These are phyloP conservation scores for Scedosporium aurantiacum DNA, from an alignment of 2,329 filamentous ascomycete species.

Conservation along the genomic window DNA sequence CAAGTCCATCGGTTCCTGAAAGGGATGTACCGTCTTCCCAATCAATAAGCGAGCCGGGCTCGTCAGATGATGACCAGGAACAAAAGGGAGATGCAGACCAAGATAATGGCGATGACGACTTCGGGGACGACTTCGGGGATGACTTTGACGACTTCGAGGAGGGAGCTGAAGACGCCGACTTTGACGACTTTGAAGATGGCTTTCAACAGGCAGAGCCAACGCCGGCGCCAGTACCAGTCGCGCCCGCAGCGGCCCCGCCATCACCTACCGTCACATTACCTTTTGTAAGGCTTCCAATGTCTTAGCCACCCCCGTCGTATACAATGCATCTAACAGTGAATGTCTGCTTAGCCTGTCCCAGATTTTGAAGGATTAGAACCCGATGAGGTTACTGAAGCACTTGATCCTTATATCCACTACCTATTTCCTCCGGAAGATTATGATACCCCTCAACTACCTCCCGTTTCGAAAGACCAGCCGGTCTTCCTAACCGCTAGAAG, in stretches of 20 bases:
- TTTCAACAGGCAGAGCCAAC: slow-evolving; percentile 47
- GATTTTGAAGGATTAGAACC: slow-evolving; percentile 52
- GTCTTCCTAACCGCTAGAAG: slow-evolving; percentile 79
- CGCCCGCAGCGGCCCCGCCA: slow-evolving; percentile 19
- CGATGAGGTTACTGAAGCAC: slow-evolving; percentile 48
- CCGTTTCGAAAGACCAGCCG: slow-evolving; percentile 43
- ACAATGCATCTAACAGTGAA: slow-evolving; percentile 1
- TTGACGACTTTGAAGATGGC: slow-evolving; percentile 62
- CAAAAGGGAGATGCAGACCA: slow-evolving; percentile 14
- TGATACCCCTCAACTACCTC: slow-evolving; percentile 37
- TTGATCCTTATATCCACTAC: slow-evolving; percentile 54
- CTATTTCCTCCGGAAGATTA: slow-evolving; percentile 52
- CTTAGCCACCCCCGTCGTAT: neutral
- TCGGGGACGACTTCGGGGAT: slow-evolving; percentile 42
- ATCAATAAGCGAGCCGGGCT: neutral
- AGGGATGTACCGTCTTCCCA: neutral
- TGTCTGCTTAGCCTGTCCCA: slow-evolving; percentile 45
- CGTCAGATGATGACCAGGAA: slow-evolving; percentile 6
- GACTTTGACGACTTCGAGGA: slow-evolving; percentile 55
- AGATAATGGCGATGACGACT: slow-evolving; percentile 21
- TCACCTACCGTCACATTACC: slow-evolving; percentile 27
- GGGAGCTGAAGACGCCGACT: slow-evolving; percentile 42
- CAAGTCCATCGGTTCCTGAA: slow-evolving; percentile 11
- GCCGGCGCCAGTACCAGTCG: slow-evolving; percentile 15
- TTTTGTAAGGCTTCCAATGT: slow-evolving; percentile 25